Base-by-base conservation (phyloP, 768 basidiomycete genomes). In the Boletus coccyginus region DNA sequence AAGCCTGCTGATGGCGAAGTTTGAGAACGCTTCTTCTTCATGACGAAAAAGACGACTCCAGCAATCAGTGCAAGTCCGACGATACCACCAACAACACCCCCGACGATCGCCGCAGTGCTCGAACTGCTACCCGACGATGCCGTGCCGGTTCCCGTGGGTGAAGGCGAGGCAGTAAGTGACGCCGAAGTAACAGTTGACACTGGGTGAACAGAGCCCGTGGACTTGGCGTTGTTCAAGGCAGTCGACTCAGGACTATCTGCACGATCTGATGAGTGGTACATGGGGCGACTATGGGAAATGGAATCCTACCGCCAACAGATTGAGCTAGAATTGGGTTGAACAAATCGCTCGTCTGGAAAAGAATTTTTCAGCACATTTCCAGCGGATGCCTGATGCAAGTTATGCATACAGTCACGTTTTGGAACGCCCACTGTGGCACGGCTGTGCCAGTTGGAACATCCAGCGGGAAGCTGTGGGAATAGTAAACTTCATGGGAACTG, bases 11-110 rank as follows among this genome's bases (percentile, higher is more conserved):
- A 62, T 8, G 62, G 55, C 36, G 65, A 44, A 19, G 40, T 46
- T 45, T 55, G 59, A 46, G 73, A 58, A 38, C 71, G 71, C n/a
- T 62, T 67, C 40, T 59, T 72, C 39, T 46, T 67, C 38, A 61
- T 64, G 32, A 70, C 58, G 58, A 78, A 74, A 75, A 78, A 85
- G 50, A 77, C 62, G 7, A 62, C 58, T 1, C 67, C 78, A 6
- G 62, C 76, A 13, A 85, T 68, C 44, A 79, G 58, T 9, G 74
- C 78, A 19, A 81, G 54, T n/a, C 67, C 75, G 31, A 81, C 74
- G 1, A 87, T 80, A n/a, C 87, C 86, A 40, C 86, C 86, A 0
- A 81, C 82, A 38, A 87, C 86, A 19, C 82, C 82, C 2, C 84
- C 85, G 3, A 81, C 76, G 40, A 87, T 86, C 7, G 82, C 82